A percentile compares a stretch with the other conserved stretches of the same genome.
Evolutionary conservation across 2,329 filamentous ascomycete genomes (phyloP).

Genomic region (Annulohypoxylon truncatum): DNA sequence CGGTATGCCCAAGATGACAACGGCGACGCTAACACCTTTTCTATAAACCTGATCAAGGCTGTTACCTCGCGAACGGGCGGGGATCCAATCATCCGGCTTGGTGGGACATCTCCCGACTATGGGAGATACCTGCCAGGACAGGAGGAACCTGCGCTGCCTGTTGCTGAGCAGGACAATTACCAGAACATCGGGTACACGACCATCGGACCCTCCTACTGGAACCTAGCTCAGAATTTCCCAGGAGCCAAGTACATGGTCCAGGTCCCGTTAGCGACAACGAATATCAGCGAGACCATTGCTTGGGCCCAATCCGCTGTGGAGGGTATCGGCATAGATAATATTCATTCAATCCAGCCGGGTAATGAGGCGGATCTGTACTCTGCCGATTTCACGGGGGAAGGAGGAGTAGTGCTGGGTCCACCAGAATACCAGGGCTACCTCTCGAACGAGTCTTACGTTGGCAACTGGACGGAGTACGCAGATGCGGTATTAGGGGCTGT

Average conservation of each 20-base stretch:
- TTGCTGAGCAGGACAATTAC: slow-evolving; percentile 51
- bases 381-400: slow-evolving; percentile 43
- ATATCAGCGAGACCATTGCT: slow-evolving; percentile 51
- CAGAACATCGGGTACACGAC: slow-evolving; percentile 52
- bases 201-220: slow-evolving; percentile 53
- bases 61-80: slow-evolving; percentile 52
- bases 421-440: slow-evolving; percentile 51
- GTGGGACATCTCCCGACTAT: slow-evolving; percentile 53
- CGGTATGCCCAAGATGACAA: slow-evolving; percentile 50
- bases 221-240: slow-evolving; percentile 48
- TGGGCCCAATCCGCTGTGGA: slow-evolving; percentile 50
- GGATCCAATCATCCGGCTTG: slow-evolving; percentile 51
- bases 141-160: slow-evolving; percentile 47
- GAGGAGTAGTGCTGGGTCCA: slow-evolving; percentile 47
- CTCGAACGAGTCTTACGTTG: slow-evolving; percentile 52
- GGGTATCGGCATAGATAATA: slow-evolving; percentile 48
- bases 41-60: slow-evolving; percentile 50
- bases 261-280: slow-evolving; percentile 52
- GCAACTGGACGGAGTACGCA: slow-evolving; percentile 52
- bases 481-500: slow-evolving; percentile 47
- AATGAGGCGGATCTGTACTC: slow-evolving; percentile 53
- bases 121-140: slow-evolving; percentile 51
- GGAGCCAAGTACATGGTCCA: slow-evolving; percentile 52
- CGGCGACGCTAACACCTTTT: slow-evolving; percentile 51
- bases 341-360: slow-evolving; percentile 53